phyloP scores from a whole-genome alignment of 768 basidiomycete species.

The Panus rudis region DNA sequence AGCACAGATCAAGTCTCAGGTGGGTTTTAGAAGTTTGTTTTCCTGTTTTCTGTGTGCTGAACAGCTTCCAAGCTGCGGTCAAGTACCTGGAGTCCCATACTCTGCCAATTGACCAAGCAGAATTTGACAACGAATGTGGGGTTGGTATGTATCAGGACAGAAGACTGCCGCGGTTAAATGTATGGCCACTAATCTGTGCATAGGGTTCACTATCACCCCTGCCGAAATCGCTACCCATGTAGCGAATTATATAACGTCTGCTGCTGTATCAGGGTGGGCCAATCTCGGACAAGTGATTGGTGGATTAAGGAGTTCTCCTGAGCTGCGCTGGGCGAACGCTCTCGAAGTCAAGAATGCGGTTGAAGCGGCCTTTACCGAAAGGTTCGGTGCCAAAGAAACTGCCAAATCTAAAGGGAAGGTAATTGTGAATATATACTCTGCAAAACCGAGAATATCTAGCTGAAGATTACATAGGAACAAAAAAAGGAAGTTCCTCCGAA shows the following conservation, averaged over 20 bases:
- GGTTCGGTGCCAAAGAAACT: conserved; percentile 67
- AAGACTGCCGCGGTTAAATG: conserved; percentile 4
- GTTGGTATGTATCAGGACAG: conserved; percentile 54
- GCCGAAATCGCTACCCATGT: conserved; percentile 55
- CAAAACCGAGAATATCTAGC: not conserved
- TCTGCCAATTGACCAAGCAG: conserved; percentile 53
- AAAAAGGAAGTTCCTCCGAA: conserved; percentile 38
- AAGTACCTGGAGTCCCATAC: conserved; percentile 64
- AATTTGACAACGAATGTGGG: conserved; percentile 77
- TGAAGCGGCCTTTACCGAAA: conserved; percentile 58
- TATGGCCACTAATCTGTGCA: conserved; percentile 1
- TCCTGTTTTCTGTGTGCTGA: not conserved
- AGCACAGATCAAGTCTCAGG: conserved; percentile 83
- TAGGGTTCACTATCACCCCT: conserved; percentile 75
- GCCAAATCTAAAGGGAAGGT: conserved; percentile 66
- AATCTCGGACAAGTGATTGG: conserved; percentile 63
- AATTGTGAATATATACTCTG: conserved; percentile 3
- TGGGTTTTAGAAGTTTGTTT: conserved; percentile 22
- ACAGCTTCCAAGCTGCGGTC: conserved; percentile 64
- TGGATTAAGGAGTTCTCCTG: conserved; percentile 51
- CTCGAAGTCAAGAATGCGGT: conserved; percentile 79
- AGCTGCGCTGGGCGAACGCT: conserved; percentile 75
- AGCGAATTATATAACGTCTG: conserved; percentile 48
- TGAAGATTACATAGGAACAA: conserved; percentile 32
- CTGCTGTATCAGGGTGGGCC: conserved; percentile 62